Conservation (phyloP, 495 filamentous ascomycete genomes). For the Xanthoparmelia taractica region DNA sequence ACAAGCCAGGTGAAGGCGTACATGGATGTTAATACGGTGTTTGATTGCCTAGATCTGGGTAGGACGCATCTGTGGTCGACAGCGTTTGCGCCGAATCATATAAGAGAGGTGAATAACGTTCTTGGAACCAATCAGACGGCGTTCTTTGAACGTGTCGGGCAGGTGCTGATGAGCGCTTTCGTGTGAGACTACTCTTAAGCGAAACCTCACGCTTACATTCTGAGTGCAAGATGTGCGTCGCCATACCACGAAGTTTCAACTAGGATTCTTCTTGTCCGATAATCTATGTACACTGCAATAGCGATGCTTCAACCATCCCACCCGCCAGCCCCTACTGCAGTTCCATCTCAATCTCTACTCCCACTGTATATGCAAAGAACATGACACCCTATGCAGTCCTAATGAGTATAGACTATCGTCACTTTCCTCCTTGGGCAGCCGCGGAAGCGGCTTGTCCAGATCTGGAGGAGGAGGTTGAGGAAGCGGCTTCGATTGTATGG, state of each 20-base stretch:
- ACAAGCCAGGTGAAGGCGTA: constrained; percentile 30
- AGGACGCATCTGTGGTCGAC: constrained; percentile 34
- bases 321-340: too few relatives aligned
- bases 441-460: not conserved
- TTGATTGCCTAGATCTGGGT: constrained; percentile 34
- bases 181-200: not conserved
- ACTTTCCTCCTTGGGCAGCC: not conserved
- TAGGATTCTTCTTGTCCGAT: too few relatives aligned
- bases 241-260: too few relatives aligned
- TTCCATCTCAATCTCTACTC: too few relatives aligned
- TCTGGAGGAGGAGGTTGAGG: not conserved
- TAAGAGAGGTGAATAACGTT: constrained; percentile 32
- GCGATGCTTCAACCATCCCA: too few relatives aligned
- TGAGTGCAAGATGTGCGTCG: too few relatives aligned
- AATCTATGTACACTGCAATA: too few relatives aligned
- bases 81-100: constrained; percentile 29
- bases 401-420: not conserved
- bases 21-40: constrained; percentile 33
- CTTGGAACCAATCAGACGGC: constrained; percentile 27
- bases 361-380: not conserved
- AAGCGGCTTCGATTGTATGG: not conserved
- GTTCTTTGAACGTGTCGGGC: constrained; percentile 16
- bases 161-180: constrained; percentile 1
- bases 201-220: not conserved
- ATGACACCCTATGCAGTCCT: not conserved